These are phyloP conservation scores for Amylostereum areolatum DNA, from an alignment of 1,284 basidiomycete genomes.

Conservation along the genomic window DNA sequence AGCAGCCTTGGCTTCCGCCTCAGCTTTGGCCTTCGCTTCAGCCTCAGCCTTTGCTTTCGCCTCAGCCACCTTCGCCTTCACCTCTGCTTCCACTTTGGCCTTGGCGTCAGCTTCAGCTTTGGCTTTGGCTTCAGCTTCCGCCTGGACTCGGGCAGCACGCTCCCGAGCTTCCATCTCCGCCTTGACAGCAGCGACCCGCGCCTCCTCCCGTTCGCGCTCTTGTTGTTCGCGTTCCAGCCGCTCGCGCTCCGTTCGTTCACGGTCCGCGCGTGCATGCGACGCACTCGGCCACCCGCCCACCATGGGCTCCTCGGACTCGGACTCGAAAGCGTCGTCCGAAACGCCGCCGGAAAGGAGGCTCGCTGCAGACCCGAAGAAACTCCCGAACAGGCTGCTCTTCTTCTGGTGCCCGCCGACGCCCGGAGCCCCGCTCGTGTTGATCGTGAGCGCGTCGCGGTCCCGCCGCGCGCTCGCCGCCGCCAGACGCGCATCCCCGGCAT, in stretches of 20 bases:
- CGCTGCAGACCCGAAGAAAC: not conserved
- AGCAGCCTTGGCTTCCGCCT: not conserved
- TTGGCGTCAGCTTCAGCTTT: conserved; percentile 11
- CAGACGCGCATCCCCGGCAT: not conserved
- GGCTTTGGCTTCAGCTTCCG: not conserved
- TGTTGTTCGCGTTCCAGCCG: not conserved
- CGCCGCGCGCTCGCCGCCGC: not conserved
- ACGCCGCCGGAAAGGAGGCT: not conserved
- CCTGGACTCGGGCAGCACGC: not conserved
- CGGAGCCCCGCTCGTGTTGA: not conserved
- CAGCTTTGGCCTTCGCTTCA: not conserved
- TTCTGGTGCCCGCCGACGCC: not conserved
- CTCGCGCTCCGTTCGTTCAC: not conserved
- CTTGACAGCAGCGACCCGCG: too few relatives aligned
- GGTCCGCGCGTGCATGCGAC: not conserved
- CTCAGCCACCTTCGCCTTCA: not conserved
- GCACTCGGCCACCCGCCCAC: not conserved
- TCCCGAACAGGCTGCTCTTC: not conserved
- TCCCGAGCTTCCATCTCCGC: too few relatives aligned
- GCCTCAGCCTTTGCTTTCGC: not conserved
- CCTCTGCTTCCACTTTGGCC: not conserved
- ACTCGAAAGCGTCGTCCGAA: not conserved
- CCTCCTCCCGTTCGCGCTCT: not conserved
- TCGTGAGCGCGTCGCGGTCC: not conserved
- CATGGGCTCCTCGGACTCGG: conserved; percentile 11